Percentiles rank a stretch among this genome's conserved stretches.
These are phyloP conservation scores for Melampsora occidentalis DNA, from an alignment of 1,284 basidiomycete species.

Conservation along the genomic window DNA sequence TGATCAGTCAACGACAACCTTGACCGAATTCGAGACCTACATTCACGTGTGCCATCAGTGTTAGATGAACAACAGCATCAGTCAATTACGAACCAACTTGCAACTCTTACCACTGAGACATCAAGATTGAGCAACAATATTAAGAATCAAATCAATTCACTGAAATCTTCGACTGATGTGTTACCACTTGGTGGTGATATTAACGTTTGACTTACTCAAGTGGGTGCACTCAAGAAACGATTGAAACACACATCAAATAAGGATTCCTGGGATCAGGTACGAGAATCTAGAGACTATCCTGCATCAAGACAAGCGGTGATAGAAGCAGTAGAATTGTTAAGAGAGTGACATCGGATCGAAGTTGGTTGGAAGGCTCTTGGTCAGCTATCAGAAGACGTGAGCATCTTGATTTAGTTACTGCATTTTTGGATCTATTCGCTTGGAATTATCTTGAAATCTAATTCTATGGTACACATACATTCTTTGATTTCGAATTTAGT, in stretches of 20 bases:
- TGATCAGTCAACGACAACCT: constrained; percentile 32
- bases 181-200: constrained; percentile 16
- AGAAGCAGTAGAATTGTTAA: background rate
- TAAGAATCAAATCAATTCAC: constrained; percentile 40
- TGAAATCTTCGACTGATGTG: constrained; percentile 22
- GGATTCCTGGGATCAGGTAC: background rate
- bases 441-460: too few relatives aligned
- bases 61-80: constrained; percentile 33
- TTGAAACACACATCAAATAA: too few relatives aligned
- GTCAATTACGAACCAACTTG: constrained; percentile 22
- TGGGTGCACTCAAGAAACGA: constrained; percentile 43
- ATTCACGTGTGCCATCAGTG: constrained; percentile 20
- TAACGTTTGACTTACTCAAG: constrained; percentile 31
- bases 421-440: too few relatives aligned
- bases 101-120: constrained; percentile 23
- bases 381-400: background rate
- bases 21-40: constrained; percentile 30
- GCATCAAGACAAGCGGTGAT: background rate
- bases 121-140: constrained; percentile 28
- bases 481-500: too few relatives aligned
- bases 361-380: background rate
- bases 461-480: too few relatives aligned
- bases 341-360: background rate
- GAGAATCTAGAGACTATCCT: constrained; percentile 5
- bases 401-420: background rate